Base-by-base conservation (phyloP, 441 rosid genomes). In the Raphanus hybrid region DNA sequence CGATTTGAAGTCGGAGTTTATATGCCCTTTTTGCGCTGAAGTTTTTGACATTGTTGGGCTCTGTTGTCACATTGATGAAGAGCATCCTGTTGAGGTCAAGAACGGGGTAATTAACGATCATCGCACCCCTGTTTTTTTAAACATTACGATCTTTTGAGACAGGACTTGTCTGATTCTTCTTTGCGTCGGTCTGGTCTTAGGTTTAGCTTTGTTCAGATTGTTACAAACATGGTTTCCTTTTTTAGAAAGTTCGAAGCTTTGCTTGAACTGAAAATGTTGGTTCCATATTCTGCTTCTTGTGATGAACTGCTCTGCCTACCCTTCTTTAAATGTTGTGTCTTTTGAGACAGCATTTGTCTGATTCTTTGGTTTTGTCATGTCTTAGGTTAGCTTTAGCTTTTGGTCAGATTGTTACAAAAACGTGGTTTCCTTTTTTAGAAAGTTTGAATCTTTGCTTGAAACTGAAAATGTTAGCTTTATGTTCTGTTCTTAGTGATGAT, bases 11-110 rank as follows among this genome's bases (percentile, higher is more conserved):
- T 85, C 87, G 2, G 90, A 90, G 88, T 90, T 83, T 79, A 65
- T 87, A 12, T 93, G 98, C 54, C 95, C 98, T 0, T 93, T 91
- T 65, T 93, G 97, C 23, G 90, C 86, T 1, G 97, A 91, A 77
- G 91, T 87, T 78, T 93, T 91, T 69, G 97, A 93, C 74, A 85
- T 91, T 73, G 90, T 93, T 23, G 98, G 95, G 9, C 96, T 93
- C 18, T 93, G 88, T 86, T 93, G 95, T 80, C 98, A 93, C 79
- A 83, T 90, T 73, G 97, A 90, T 18, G 98, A 93, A 78, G 94
- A 90, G 61, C 98, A 93, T 86, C 97, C 98, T 4, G 80, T 86
- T n/a, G 98, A 91, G 78, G 90, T 87, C 55, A 89, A 85, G 71
- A 87, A 85, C 43, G 98, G 97, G 95, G 98, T 93, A 89, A 74